Conservation (phyloP, 2,329 filamentous ascomycete genomes). For the Cercospora zeina region DNA sequence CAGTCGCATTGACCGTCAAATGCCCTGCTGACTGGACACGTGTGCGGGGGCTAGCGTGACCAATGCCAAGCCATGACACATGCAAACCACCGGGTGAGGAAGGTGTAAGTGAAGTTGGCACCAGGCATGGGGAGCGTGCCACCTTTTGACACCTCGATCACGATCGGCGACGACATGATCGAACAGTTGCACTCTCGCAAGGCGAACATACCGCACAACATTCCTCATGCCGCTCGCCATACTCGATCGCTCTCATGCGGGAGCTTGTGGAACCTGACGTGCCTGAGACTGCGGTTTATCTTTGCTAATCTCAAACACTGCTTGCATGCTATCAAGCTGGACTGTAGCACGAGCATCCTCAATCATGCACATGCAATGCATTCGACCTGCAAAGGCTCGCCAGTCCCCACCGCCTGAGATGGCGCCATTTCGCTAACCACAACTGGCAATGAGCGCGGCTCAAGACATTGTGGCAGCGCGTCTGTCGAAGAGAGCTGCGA, state of each 20-base stretch:
- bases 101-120: slow-evolving; percentile 15
- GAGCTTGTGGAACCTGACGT: slow-evolving; percentile 6
- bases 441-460: too few species aligned
- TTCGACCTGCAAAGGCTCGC: not conserved
- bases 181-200: slow-evolving; percentile 16
- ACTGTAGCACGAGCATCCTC: slow-evolving; percentile 8
- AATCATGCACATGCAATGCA: slow-evolving; percentile 8
- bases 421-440: not conserved
- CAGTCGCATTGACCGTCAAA: not conserved
- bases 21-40: not conserved
- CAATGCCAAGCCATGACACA: slow-evolving; percentile 6
- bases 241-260: slow-evolving; percentile 11
- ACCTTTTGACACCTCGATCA: slow-evolving; percentile 8
- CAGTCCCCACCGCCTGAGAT: not conserved
- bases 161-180: not conserved
- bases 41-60: not conserved
- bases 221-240: slow-evolving; percentile 17
- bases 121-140: not conserved
- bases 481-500: too few species aligned
- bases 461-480: too few species aligned
- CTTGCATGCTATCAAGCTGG: not conserved
- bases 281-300: slow-evolving; percentile 1
- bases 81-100: slow-evolving; percentile 6
- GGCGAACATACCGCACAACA: slow-evolving; percentile 23
- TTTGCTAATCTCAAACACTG: not conserved